These are phyloP conservation scores for Russula brevipes DNA, from an alignment of 768 basidiomycete genomes.

Conservation along the genomic window DNA sequence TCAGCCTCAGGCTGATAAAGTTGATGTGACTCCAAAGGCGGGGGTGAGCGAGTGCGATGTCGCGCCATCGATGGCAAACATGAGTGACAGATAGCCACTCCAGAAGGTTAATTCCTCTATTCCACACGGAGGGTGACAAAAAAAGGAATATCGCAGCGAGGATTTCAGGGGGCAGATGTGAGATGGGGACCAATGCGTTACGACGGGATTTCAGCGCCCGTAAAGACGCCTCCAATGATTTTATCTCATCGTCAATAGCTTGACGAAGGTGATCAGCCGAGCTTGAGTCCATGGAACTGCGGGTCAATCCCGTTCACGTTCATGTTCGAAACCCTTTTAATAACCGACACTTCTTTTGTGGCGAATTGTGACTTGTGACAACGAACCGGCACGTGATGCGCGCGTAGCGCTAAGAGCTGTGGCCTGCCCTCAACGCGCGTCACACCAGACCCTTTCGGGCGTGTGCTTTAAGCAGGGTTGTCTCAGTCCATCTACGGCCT, in stretches of 20 bases:
- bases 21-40: slow-evolving; percentile 13
- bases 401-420: too few relatives aligned
- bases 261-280: not conserved
- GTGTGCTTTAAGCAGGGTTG: too few relatives aligned
- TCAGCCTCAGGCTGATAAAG: slow-evolving; percentile 1
- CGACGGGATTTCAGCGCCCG: slow-evolving; percentile 2
- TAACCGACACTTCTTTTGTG: too few relatives aligned
- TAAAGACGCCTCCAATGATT: not conserved
- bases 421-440: too few relatives aligned
- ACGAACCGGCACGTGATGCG: too few relatives aligned
- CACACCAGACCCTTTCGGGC: too few relatives aligned
- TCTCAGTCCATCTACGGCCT: too few relatives aligned
- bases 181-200: slow-evolving; percentile 14
- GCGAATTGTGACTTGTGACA: too few relatives aligned
- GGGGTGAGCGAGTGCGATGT: slow-evolving; percentile 15
- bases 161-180: slow-evolving; percentile 9
- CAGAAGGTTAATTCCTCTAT: not conserved
- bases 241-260: slow-evolving; percentile 9
- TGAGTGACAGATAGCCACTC: slow-evolving; percentile 12
- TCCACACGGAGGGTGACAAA: not conserved
- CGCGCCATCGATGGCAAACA: slow-evolving; percentile 21
- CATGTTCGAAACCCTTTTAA: too few relatives aligned
- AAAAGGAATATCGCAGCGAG: slow-evolving; percentile 8
- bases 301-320: too few relatives aligned
- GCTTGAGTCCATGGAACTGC: not conserved